These are phyloP conservation scores for Trametes cubensis DNA, from an alignment of 768 basidiomycete genomes.

Conservation along the genomic window DNA sequence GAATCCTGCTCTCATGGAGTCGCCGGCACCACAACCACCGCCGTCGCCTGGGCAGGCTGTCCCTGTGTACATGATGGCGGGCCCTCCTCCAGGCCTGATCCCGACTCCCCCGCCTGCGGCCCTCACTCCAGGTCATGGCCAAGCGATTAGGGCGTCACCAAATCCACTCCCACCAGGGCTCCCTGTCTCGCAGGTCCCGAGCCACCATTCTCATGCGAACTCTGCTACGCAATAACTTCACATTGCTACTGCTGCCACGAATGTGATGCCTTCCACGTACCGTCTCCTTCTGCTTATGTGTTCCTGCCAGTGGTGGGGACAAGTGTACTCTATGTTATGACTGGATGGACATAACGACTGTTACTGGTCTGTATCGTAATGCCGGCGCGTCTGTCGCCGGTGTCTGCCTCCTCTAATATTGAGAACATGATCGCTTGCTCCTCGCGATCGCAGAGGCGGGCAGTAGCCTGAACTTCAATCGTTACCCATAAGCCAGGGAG, in stretches of 20 bases:
- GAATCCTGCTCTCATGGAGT: slow-evolving; percentile 2
- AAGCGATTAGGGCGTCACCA: slow-evolving; percentile 8
- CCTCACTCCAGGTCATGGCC: neutral
- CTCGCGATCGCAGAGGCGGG: slow-evolving; percentile 10
- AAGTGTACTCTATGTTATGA: slow-evolving; percentile 8
- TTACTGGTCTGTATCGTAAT: slow-evolving; percentile 5
- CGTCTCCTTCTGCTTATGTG: neutral
- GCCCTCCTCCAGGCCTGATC: slow-evolving; percentile 24
- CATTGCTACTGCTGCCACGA: neutral
- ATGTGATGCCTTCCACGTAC: neutral
- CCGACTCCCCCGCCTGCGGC: slow-evolving; percentile 16
- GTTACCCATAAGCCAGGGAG: neutral
- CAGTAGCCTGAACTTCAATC: slow-evolving; percentile 7
- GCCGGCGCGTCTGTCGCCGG: neutral
- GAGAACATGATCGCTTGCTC: neutral
- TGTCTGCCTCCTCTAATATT: slow-evolving; percentile 1
- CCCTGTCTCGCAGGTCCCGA: neutral
- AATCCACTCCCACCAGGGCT: slow-evolving; percentile 5
- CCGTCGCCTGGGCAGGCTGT: slow-evolving; percentile 21
- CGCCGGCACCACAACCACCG: neutral
- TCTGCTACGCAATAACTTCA: neutral
- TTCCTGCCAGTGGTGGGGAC: neutral
- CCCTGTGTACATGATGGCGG: slow-evolving; percentile 29
- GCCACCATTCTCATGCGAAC: slow-evolving; percentile 1
- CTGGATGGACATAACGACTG: neutral